Evolutionary conservation across 2,329 filamentous ascomycete species (phyloP), one percentile per base, ranked within the genome.

Genomic region (Trichoderma koningii): DNA sequence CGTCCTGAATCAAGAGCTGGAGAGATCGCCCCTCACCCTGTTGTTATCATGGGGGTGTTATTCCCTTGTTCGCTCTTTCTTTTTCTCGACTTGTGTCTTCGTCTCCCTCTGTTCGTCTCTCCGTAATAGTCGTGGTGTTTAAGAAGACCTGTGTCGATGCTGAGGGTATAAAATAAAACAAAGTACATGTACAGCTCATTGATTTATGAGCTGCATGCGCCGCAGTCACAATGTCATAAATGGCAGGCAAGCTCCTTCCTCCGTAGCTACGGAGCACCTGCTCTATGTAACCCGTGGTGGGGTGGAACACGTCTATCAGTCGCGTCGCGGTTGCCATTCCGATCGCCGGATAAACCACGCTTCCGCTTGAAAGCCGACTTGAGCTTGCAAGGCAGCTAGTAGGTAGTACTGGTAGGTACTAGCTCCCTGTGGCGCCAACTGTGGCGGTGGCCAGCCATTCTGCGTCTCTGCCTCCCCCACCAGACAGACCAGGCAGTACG

Each of bases 251-350:
- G 47, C 47, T 44, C 17, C 44, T n/a, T 34, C 48, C 21, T 48
- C 48, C 23, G 34, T 38, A 38, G 30, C 26, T 53, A 50, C 17
- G 47, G 56, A 50, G 19, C 19, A 41, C 17, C 53, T 44, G 38
- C 55, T 45, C 15, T 34, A 42, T 55, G 19, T 23, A 34, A 56
- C 30, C 19, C 19, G 53, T 66, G 47, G 65, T 64, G 65, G 61
- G 60, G 60, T 63, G 42, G 38, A 59, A 59, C 48, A 59, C 45
- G 45, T 19, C 26, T 26, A 30, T 38, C 34, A 64, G 55, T 47
- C 65, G 65, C 65, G 65, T 64, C 65, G 53, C 60, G 61, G 55
- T 56, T 41, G 61, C 51, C 50, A 47, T 19, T 62, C 19, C 34
- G n/a, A 38, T 6, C 5, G 45, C 59, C 65, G 65, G 65, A 66